These are phyloP conservation scores for Cucumis hystrix DNA, from an alignment of 306 rosid species.

Conservation along the genomic window DNA sequence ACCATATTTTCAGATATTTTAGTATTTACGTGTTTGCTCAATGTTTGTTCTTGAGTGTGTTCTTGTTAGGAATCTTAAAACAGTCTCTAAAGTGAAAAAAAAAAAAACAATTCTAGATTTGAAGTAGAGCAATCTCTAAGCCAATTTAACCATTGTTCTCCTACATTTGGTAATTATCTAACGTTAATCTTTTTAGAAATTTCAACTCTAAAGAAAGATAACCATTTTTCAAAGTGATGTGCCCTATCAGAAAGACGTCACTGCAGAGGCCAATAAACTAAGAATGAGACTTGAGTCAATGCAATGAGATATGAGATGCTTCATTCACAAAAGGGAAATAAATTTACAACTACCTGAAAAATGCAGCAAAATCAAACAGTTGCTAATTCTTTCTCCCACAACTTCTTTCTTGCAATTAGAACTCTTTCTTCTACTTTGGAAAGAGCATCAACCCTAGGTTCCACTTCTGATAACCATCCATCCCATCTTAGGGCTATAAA, in stretches of 20 bases:
- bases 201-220: not conserved
- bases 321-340: not conserved
- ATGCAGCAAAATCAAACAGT: conserved; percentile 10
- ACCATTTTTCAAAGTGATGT: not conserved
- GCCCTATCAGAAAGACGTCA: not conserved
- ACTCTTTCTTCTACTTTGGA: conserved; percentile 37
- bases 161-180: not conserved
- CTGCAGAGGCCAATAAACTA: not conserved
- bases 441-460: conserved; percentile 39
- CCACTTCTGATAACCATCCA: conserved; percentile 48
- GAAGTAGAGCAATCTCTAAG: not conserved
- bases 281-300: not conserved
- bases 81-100: not conserved
- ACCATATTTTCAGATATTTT: no score
- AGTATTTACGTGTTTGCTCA: no score
- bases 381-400: conserved; percentile 20
- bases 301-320: not conserved
- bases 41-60: no score
- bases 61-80: not conserved
- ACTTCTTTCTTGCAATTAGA: conserved; percentile 42
- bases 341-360: conserved; percentile 6
- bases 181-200: not conserved
- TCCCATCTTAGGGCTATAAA: conserved; percentile 42
- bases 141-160: not conserved
- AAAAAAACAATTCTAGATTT: not conserved